Base-by-base conservation (phyloP, 2,329 filamentous ascomycete genomes). In the Sphaceloma murrayae region DNA sequence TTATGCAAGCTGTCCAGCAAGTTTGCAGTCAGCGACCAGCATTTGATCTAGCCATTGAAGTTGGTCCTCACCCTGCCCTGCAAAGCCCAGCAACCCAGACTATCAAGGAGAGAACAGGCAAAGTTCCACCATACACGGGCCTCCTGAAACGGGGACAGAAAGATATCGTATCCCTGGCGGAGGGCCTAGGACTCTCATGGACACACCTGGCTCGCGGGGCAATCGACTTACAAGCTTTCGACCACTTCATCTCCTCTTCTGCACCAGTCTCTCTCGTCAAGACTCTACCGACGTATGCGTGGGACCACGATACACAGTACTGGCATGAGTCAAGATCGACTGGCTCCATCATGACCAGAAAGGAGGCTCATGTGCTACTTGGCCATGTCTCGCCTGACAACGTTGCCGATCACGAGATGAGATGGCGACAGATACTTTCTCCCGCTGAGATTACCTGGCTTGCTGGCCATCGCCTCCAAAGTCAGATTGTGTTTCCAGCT, bases 1-100 rank as follows among this genome's bases (percentile, higher is more conserved):
- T 70, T 44, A 53, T 55, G 4, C 58, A 68, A 34, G 67, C 68
- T 0, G 33, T 70, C 1, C 45, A 19, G 7, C 33, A 18, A 29
- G 61, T 2, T 4, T 61, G 4, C n/a, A 52, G 2, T n/a, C 26
- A 48, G 5, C 11, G 18, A 14, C 24, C 53, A 52, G 0, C 30
- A 50, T 0, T 57, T 62, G 30, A 29, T 29, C 56, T 62, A 9
- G 59, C 52, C 11, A 51, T 70, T 4, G 68, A 70, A 38, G 48
- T 70, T 5, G 67, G 68, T 0, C 64, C 67, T 1, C 67, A 70
- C 45, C 61, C 66, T 0, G 61, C 63, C 2, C 56, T 72, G 3
- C 64, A 62, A 49, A 58, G 58, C 0, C 65, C 67, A 0, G 56
- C 60, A 0, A 52, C 46, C 2, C 56, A 66, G 39, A 65, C 55